Conservation (phyloP, 768 basidiomycete genomes). For the Sarcomyxa edulis region DNA sequence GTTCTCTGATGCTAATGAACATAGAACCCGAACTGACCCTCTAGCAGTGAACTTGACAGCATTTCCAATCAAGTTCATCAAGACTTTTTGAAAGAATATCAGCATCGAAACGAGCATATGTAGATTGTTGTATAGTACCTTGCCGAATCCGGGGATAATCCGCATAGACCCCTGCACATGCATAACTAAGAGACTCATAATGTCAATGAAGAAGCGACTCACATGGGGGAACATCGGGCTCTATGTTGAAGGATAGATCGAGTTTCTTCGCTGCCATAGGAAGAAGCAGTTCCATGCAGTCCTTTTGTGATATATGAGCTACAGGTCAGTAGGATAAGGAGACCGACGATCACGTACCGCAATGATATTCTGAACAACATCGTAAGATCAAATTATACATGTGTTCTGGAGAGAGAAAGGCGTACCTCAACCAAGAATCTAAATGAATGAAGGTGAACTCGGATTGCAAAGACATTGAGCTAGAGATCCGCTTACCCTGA, state of each 20-base stretch:
- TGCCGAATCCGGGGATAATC: constrained; percentile 74
- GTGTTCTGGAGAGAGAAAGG: neutral
- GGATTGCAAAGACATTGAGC: no score
- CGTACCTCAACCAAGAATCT: constrained; percentile 60
- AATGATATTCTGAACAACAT: constrained; percentile 45
- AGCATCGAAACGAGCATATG: neutral
- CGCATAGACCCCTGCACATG: constrained; percentile 52
- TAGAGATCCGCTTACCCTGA: no score
- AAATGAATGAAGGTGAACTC: no score
- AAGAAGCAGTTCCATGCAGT: constrained; percentile 72
- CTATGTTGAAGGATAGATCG: constrained; percentile 69
- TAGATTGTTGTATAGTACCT: constrained; percentile 28
- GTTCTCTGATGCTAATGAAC: constrained; percentile 43
- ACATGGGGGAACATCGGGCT: constrained; percentile 63
- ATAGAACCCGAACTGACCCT: constrained; percentile 60
- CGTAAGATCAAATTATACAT: constrained; percentile 4
- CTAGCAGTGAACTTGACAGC: constrained; percentile 68
- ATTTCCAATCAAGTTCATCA: constrained; percentile 77
- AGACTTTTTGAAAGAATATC: constrained; percentile 30
- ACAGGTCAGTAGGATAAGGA: neutral
- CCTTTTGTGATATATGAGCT: constrained; percentile 27
- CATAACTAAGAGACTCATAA: no score
- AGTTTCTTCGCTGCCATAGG: constrained; percentile 74
- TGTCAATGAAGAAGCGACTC: constrained; percentile 11
- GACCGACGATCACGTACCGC: constrained; percentile 37